phyloP scores from a whole-genome alignment of 176 grass and related monocot species.

The maize (Zea mays) region DNA sequence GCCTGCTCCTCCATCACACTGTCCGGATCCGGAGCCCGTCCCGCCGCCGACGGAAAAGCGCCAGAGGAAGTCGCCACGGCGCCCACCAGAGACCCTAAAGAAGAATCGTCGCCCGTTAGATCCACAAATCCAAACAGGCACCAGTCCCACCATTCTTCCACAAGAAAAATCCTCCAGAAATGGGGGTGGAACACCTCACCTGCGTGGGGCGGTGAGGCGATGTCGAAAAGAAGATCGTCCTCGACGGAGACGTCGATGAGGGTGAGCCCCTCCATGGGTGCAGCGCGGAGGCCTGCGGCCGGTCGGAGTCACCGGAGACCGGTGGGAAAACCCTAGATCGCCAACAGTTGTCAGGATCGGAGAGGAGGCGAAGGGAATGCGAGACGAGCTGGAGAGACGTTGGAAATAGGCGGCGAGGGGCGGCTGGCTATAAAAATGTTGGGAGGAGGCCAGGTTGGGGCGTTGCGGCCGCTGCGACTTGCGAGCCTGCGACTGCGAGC shows the following conservation, averaged over 20 bases:
- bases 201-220: constrained; percentile 32
- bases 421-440: neutral
- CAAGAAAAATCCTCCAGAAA: neutral
- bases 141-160: neutral
- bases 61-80: neutral
- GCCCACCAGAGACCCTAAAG: constrained; percentile 5
- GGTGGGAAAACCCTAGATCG: constrained; percentile 44
- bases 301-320: neutral
- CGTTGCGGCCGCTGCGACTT: neutral
- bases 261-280: constrained; percentile 58
- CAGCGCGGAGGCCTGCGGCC: no score
- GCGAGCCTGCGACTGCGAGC: no score
- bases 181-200: constrained; percentile 8
- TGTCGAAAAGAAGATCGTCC: constrained; percentile 64
- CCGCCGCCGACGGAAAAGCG: constrained; percentile 21
- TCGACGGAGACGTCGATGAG: constrained; percentile 69
- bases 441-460: neutral
- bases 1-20: constrained; percentile 30
- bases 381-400: constrained; percentile 38
- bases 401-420: neutral
- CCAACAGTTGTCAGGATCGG: neutral
- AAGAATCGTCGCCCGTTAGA: neutral
- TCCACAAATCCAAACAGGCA: constrained; percentile 5
- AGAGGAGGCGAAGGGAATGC: neutral
- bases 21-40: constrained; percentile 12